Conservation (phyloP, 2,329 filamentous ascomycete genomes). For the Clonostachys sp. region DNA sequence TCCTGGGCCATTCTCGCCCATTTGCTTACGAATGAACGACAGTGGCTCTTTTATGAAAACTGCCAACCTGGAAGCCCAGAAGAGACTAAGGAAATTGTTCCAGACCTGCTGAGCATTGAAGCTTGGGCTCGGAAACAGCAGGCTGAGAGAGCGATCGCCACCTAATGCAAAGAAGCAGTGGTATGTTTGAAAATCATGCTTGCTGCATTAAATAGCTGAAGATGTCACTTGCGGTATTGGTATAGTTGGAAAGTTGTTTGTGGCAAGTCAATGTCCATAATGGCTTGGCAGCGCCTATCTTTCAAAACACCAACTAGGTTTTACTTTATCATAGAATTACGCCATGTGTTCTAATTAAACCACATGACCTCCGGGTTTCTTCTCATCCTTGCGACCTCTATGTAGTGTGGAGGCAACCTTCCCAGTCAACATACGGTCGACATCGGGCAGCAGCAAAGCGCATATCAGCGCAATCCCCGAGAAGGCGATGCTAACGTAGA, state of each 20-base stretch:
- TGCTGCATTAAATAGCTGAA: too few species aligned
- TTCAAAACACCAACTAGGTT: too few species aligned
- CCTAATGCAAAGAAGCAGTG: too few species aligned
- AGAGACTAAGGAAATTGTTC: background rate
- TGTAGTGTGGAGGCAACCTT: slow-evolving; percentile 25
- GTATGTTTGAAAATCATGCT: too few species aligned
- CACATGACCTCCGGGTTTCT: background rate
- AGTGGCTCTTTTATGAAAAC: background rate
- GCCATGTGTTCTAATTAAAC: too few species aligned
- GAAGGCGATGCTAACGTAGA: slow-evolving; percentile 26
- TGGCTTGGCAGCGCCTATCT: too few species aligned
- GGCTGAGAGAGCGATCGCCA: background rate
- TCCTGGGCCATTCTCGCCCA: background rate
- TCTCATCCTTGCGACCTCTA: slow-evolving; percentile 13
- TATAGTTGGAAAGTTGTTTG: too few species aligned
- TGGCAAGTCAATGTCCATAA: too few species aligned
- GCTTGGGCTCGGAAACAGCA: background rate
- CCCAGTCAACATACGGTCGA: slow-evolving; percentile 22
- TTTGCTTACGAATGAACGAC: background rate
- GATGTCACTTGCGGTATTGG: too few species aligned
- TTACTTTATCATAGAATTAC: too few species aligned
- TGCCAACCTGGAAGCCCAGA: background rate
- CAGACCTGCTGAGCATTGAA: background rate
- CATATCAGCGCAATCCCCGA: slow-evolving; percentile 20
- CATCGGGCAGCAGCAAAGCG: slow-evolving; percentile 21